Conservation (phyloP, 2,329 filamentous ascomycete species). For the Pyrenochaeta sp. region DNA sequence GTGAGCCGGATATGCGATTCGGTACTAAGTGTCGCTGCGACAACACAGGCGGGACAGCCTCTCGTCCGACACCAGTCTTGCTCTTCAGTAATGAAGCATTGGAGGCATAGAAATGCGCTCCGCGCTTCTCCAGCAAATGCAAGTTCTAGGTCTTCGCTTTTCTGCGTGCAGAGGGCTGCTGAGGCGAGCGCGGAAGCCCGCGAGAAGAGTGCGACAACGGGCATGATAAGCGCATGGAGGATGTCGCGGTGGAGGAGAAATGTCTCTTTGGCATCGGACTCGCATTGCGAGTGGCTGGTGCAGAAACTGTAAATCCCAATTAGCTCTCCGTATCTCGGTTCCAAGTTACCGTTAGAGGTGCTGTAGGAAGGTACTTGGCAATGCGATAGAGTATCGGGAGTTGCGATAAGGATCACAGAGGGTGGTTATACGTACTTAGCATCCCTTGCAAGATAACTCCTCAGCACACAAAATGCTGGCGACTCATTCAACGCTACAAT, state of each 20-base stretch:
- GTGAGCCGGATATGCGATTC: slow-evolving; percentile 58
- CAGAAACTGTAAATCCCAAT: slow-evolving; percentile 52
- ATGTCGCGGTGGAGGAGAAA: slow-evolving; percentile 66
- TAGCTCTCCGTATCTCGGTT: not conserved
- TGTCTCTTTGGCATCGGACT: slow-evolving; percentile 44
- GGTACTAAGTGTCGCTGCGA: slow-evolving; percentile 54
- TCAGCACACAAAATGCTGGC: slow-evolving; percentile 55
- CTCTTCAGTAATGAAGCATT: slow-evolving; percentile 66
- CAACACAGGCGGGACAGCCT: slow-evolving; percentile 63
- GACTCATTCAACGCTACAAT: slow-evolving; percentile 50
- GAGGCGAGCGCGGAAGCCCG: slow-evolving; percentile 63
- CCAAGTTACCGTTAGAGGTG: not conserved
- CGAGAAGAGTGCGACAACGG: slow-evolving; percentile 65
- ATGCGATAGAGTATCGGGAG: slow-evolving; percentile 3
- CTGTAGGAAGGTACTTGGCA: not conserved
- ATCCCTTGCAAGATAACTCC: slow-evolving; percentile 52
- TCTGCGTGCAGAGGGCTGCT: slow-evolving; percentile 57
- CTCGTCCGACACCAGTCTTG: slow-evolving; percentile 65
- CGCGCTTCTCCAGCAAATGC: slow-evolving; percentile 66
- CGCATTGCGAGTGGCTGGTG: slow-evolving; percentile 48
- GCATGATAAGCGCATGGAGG: slow-evolving; percentile 66
- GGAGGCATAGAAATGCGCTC: slow-evolving; percentile 66
- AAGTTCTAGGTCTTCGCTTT: slow-evolving; percentile 63
- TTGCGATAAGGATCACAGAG: slow-evolving; percentile 9
- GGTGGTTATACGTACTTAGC: slow-evolving; percentile 46